Conservation (phyloP, 805 yeast species). For the Cyberlindnera samutprakarnensis region DNA sequence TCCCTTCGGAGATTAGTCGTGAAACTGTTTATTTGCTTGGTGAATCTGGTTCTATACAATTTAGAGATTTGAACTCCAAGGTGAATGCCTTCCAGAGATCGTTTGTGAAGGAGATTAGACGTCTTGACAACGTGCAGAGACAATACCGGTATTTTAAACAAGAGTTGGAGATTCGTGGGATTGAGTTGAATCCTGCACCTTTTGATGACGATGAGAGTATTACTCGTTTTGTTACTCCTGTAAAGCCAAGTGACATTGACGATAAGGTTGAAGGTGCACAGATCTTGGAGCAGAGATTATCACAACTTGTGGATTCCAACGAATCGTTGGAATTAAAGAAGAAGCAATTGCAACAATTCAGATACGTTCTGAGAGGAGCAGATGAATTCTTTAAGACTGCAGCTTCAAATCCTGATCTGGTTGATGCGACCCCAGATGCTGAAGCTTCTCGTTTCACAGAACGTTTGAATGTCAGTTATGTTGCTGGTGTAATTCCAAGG, state of each 20-base stretch:
- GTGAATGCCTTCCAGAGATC: conserved; percentile 84
- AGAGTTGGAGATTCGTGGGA: conserved; percentile 41
- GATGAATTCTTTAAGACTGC: conserved; percentile 37
- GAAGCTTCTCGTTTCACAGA: conserved; percentile 18
- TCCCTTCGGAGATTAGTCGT: conserved; percentile 86
- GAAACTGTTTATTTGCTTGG: conserved; percentile 84
- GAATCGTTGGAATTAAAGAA: conserved; percentile 54
- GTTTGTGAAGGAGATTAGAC: conserved; percentile 82
- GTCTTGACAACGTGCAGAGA: conserved; percentile 78
- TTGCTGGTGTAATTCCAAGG: conserved; percentile 76
- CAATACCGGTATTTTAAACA: conserved; percentile 58
- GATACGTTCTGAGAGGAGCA: conserved; percentile 43
- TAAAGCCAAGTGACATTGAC: conserved; percentile 35
- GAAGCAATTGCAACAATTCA: conserved; percentile 57
- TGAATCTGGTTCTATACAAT: conserved; percentile 77
- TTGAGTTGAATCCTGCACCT: conserved; percentile 27
- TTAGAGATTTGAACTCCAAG: conserved; percentile 80
- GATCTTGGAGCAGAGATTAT: conserved; percentile 66
- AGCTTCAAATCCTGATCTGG: conserved; percentile 10
- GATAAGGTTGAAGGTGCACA: conserved; percentile 61
- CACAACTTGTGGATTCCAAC: conserved; percentile 63
- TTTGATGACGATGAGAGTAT: conserved; percentile 22
- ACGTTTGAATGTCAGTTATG: conserved; percentile 38
- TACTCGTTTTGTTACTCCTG: conserved; percentile 19
- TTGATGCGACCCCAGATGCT: conserved; percentile 7